A percentile compares a stretch with the other conserved stretches of the same genome.
These are phyloP conservation scores for Ceriops decandra DNA, from an alignment of 345 rosid species.

Conservation along the genomic window DNA sequence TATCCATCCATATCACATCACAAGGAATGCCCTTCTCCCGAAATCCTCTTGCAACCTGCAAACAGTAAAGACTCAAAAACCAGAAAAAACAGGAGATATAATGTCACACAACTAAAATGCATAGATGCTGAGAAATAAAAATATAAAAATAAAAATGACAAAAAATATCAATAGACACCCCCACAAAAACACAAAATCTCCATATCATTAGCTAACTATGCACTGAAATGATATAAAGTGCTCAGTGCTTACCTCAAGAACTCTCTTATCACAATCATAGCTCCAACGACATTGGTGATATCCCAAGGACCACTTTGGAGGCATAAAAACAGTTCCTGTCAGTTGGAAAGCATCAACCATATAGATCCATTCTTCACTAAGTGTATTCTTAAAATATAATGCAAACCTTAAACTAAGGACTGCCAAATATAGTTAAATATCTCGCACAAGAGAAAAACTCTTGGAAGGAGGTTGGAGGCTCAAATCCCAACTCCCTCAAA, in stretches of 20 bases:
- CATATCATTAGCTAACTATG: slow-evolving; percentile 2
- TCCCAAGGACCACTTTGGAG: slow-evolving; percentile 94
- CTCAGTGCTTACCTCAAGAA: slow-evolving; percentile 63
- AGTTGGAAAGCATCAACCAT: slow-evolving; percentile 3
- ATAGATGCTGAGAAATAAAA: background rate
- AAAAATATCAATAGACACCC: background rate
- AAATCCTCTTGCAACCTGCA: slow-evolving; percentile 66
- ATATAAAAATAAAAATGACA: background rate
- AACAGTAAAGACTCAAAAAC: slow-evolving; percentile 5
- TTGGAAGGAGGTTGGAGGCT: too few species aligned
- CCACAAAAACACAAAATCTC: background rate
- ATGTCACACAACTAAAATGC: slow-evolving; percentile 1
- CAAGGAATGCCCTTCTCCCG: slow-evolving; percentile 80
- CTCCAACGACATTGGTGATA: slow-evolving; percentile 97
- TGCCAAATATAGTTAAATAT: too few species aligned
- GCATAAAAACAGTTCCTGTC: slow-evolving; percentile 84
- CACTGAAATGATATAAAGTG: slow-evolving; percentile 8
- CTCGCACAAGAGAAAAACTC: too few species aligned
- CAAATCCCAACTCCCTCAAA: too few species aligned
- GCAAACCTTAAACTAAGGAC: too few species aligned
- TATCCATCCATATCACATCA: slow-evolving; percentile 98
- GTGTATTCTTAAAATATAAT: too few species aligned
- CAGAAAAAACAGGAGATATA: slow-evolving; percentile 11
- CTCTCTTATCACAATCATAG: slow-evolving; percentile 73
- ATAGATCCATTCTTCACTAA: too few species aligned